Percentiles rank a stretch among this genome's conserved stretches.
Conservation (phyloP, 768 basidiomycete species). For the Pulveroboletus sp. region DNA sequence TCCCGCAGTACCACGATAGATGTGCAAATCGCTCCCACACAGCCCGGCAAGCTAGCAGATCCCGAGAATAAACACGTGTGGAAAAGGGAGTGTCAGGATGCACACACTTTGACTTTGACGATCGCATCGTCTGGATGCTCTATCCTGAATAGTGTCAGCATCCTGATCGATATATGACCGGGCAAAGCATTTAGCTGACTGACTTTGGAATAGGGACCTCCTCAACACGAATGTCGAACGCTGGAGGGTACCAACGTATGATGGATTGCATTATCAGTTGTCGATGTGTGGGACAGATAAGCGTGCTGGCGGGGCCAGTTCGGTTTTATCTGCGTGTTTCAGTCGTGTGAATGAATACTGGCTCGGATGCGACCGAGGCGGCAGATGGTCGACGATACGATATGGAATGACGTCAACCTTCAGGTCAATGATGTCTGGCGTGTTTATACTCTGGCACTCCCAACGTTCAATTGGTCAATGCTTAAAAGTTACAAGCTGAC, state of each 20-base stretch:
- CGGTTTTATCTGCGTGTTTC: too few species aligned
- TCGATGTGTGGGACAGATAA: too few species aligned
- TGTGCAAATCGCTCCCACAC: constrained; percentile 75
- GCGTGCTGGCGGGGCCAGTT: too few species aligned
- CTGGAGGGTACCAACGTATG: constrained; percentile 64
- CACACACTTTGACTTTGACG: constrained; percentile 63
- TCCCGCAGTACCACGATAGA: constrained; percentile 64
- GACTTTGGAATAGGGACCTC: constrained; percentile 51
- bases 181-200: constrained; percentile 27
- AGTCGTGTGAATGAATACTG: too few species aligned
- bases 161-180: background rate
- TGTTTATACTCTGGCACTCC: too few species aligned
- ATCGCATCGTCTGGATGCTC: constrained; percentile 76
- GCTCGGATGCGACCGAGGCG: too few species aligned
- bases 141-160: constrained; percentile 42
- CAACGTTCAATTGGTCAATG: too few species aligned
- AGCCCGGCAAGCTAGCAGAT: constrained; percentile 55
- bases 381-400: too few species aligned
- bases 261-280: constrained; percentile 17
- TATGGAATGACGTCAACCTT: too few species aligned
- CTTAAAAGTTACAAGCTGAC: constrained; percentile 28
- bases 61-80: background rate
- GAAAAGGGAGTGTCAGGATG: background rate
- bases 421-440: too few species aligned
- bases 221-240: constrained; percentile 72